Conservation (phyloP, 1,139 yeast genomes). For the Schizosaccharomyces versatilis region DNA sequence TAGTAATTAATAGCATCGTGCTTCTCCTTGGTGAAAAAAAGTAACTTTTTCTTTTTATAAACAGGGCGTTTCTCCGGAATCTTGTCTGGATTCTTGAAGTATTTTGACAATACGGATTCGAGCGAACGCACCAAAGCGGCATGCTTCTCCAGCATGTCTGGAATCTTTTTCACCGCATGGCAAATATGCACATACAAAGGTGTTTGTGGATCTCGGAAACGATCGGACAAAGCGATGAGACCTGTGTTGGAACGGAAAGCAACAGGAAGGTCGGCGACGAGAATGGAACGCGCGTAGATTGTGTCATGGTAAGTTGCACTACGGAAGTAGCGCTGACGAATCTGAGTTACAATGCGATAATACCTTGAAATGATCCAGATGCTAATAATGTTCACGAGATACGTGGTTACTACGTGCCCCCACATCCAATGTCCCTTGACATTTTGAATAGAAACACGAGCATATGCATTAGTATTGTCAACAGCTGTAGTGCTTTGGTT, state of each 20-base stretch:
- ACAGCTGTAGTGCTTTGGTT: slow-evolving; percentile 1
- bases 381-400: slow-evolving; percentile 17
- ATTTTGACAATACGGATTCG: slow-evolving; percentile 20
- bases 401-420: slow-evolving; percentile 21
- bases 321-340: slow-evolving; percentile 17
- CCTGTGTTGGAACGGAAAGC: slow-evolving; percentile 17
- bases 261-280: slow-evolving; percentile 20
- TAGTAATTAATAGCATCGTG: slow-evolving; percentile 20
- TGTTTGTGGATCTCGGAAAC: slow-evolving; percentile 11
- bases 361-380: slow-evolving; percentile 18
- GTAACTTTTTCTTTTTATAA: slow-evolving; percentile 3
- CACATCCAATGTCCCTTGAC: slow-evolving; percentile 18
- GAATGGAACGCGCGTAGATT: slow-evolving; percentile 19
- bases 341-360: slow-evolving; percentile 16
- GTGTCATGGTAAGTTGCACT: slow-evolving; percentile 17
- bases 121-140: slow-evolving; percentile 15
- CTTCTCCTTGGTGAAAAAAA: slow-evolving; percentile 10
- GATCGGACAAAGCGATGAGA: slow-evolving; percentile 14
- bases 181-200: slow-evolving; percentile 20
- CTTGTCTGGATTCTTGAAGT: slow-evolving; percentile 16
- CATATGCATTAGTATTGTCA: slow-evolving; percentile 7
- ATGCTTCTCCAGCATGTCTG: slow-evolving; percentile 17
- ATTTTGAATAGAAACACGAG: slow-evolving; percentile 6
- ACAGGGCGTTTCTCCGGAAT: slow-evolving; percentile 11
- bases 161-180: slow-evolving; percentile 17